Evolutionary conservation across 345 rosid genomes (phyloP).

Genomic region (thale cress (Arabidopsis thaliana)): DNA sequence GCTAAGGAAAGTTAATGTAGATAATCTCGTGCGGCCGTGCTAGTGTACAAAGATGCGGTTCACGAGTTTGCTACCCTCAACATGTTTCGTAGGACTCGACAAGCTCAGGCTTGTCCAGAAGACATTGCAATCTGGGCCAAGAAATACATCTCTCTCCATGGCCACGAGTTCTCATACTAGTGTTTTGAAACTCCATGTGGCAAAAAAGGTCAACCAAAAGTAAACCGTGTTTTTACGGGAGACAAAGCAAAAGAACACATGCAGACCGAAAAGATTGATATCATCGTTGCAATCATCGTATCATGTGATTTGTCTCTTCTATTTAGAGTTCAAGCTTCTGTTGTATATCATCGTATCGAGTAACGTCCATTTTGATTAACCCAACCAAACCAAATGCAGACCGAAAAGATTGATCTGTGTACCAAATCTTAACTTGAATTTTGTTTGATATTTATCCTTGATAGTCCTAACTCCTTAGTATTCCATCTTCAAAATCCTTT

Average conservation of each 20-base stretch:
- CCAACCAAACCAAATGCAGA: constrained; percentile 7
- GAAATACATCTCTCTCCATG: constrained; percentile 81
- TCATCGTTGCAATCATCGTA: no score
- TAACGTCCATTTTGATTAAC: background rate
- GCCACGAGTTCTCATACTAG: constrained; percentile 90
- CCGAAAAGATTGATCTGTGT: background rate
- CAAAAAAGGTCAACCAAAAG: background rate
- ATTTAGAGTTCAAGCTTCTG: background rate
- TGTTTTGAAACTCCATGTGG: background rate
- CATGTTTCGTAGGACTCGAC: constrained; percentile 88
- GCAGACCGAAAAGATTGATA: no score
- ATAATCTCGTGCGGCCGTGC: constrained; percentile 83
- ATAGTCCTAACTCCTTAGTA: no score
- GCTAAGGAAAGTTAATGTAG: constrained; percentile 82
- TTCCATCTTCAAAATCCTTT: no score
- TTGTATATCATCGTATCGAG: constrained; percentile 8
- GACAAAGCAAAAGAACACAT: no score
- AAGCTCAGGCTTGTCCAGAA: constrained; percentile 91
- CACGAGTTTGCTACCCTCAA: constrained; percentile 96
- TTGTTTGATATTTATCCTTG: background rate
- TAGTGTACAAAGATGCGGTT: constrained; percentile 92
- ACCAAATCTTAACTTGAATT: background rate
- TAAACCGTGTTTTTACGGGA: no score
- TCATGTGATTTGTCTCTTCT: background rate
- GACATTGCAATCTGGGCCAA: constrained; percentile 92